Evolutionary conservation across 257 asterid species (phyloP), one percentile per base, ranked within the genome.

Genomic region (Fraxinus americana): DNA sequence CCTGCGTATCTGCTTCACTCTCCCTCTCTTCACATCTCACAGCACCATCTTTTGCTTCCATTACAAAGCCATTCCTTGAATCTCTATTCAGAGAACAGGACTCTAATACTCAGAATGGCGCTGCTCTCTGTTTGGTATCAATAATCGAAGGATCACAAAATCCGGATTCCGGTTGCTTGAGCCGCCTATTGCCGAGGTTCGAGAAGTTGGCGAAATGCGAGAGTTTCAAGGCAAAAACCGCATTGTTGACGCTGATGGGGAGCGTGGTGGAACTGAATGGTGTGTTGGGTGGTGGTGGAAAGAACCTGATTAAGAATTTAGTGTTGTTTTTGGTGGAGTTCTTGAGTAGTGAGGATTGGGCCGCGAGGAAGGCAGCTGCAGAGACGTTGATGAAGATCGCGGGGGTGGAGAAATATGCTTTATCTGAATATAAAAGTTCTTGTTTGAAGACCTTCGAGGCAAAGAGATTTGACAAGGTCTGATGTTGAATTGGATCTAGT

Each of bases 291-390:
- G 79, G 63, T 70, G 82, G 86, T 43, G 87, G 88, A 68, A 75
- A 80, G 74, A 85, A 78, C 73, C 80, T 80, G 68, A 83, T 87
- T 36, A 86, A 80, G 79, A 89, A 86, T 83, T 77, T 91, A 87
- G 80, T 94, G 29, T 61, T 81, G 70, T 85, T 85, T 76, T 85
- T 94, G 92, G 83, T 92, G 86, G 94, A 87, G 74, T 91, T 86
- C 27, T 75, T 94, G 80, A 85, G 87, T 57, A 89, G 91, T 80
- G 97, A 94, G 19, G 98, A 94, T 82, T 94, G 98, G 98, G 97
- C 93, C 0, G 89, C 91, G 38, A 86, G 98, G 86, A 94, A 91
- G 83, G 97, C 97, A 7, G 90, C 96, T 0, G 89, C 96, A 0
- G 98, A 91, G 87, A 91, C 91, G 34, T 78, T 94, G 87, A 73